Evolutionary conservation across 83 land plant species (phyloP).

Genomic region (Picea mariana): DNA sequence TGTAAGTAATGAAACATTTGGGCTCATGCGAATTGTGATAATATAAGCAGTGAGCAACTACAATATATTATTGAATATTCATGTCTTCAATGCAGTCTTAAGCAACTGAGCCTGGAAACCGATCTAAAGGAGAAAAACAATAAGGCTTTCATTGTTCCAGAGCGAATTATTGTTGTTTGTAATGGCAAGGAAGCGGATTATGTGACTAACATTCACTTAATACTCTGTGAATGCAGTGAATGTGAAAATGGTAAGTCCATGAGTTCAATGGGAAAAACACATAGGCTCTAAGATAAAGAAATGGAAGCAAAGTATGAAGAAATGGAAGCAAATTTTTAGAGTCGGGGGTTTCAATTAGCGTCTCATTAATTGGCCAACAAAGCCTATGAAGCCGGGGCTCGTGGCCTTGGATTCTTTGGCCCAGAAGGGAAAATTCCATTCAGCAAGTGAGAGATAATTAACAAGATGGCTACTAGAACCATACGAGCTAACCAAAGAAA

Average conservation of each 20-base stretch:
- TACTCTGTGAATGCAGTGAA: background rate
- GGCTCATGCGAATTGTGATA: background rate
- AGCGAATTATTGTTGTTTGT: background rate
- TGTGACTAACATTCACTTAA: background rate
- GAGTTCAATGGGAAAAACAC: background rate
- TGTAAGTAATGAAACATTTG: background rate
- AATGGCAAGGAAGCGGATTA: background rate
- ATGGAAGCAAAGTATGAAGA: too few relatives aligned
- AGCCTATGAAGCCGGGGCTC: background rate
- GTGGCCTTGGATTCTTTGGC: background rate
- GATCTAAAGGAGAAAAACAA: background rate
- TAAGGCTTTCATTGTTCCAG: background rate
- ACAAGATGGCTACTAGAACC: too few relatives aligned
- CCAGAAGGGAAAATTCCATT: too few relatives aligned
- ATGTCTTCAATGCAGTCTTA: background rate
- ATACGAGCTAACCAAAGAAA: slow-evolving; percentile 44
- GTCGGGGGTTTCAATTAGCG: background rate
- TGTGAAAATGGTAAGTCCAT: background rate
- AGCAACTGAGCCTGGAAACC: background rate
- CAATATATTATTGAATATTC: background rate
- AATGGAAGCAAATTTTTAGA: background rate
- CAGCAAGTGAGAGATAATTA: background rate
- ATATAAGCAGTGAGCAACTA: background rate
- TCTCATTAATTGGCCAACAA: background rate
- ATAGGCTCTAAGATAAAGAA: background rate